Evolutionary conservation across 805 yeast species (phyloP).

Genomic region (Candida tallmaniae): DNA sequence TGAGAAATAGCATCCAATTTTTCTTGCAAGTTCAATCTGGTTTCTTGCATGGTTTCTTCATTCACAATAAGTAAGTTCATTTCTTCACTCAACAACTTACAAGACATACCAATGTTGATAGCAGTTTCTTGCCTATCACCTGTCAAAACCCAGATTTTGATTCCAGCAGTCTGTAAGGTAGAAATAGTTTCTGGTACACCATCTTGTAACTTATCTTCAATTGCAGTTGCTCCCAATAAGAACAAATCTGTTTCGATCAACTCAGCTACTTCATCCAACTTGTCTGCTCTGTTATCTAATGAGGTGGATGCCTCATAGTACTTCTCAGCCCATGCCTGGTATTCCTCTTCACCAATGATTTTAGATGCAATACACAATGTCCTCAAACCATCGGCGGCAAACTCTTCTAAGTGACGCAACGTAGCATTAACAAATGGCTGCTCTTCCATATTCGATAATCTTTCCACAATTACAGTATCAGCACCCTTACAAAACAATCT

Average conservation of each 20-base stretch:
- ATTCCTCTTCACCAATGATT: conserved; percentile 75
- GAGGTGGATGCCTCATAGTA: conserved; percentile 83
- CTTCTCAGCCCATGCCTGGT: conserved; percentile 57
- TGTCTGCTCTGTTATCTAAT: conserved; percentile 65
- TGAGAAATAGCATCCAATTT: conserved; percentile 72
- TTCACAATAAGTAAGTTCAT: conserved; percentile 90
- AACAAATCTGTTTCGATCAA: conserved; percentile 75
- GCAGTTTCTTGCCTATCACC: conserved; percentile 99
- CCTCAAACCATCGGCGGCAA: conserved; percentile 93
- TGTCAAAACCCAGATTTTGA: conserved; percentile 94
- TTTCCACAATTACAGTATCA: conserved; percentile 89
- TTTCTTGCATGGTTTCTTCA: conserved; percentile 78
- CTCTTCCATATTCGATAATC: conserved; percentile 54
- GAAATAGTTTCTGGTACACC: conserved; percentile 98
- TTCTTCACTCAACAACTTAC: conserved; percentile 89
- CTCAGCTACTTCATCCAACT: conserved; percentile 86
- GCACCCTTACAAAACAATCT: conserved; percentile 95
- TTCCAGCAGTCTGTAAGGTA: conserved; percentile 93
- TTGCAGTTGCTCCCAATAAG: conserved; percentile 94
- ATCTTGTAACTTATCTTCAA: conserved; percentile 95
- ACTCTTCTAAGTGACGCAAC: conserved; percentile 84
- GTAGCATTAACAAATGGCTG: conserved; percentile 85
- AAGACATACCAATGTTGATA: conserved; percentile 96
- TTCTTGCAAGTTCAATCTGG: conserved; percentile 63
- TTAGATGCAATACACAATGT: conserved; percentile 90